These are phyloP conservation scores for Mycena vitilis DNA, from an alignment of 768 basidiomycete species.

Conservation along the genomic window DNA sequence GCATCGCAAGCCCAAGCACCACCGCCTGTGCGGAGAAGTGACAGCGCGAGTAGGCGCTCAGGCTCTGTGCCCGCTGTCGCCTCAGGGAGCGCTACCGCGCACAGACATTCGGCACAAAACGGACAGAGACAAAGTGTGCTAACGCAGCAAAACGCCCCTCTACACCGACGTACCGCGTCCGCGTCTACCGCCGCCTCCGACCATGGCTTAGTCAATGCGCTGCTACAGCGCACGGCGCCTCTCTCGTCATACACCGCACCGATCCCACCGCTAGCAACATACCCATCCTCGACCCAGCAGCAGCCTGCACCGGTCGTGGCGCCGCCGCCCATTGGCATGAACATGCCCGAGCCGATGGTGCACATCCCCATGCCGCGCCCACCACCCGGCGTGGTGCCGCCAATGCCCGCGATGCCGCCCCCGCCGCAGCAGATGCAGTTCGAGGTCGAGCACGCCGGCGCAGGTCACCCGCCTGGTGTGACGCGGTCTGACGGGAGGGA, in stretches of 20 bases:
- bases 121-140: too few relatives aligned
- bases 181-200: too few relatives aligned
- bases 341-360: background rate
- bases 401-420: too few relatives aligned
- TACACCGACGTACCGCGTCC: too few relatives aligned
- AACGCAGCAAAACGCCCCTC: background rate
- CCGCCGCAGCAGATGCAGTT: conserved; percentile 16
- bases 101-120: too few relatives aligned
- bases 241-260: conserved; percentile 1
- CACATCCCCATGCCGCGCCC: conserved; percentile 29
- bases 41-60: background rate
- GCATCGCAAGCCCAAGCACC: background rate
- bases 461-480: background rate
- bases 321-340: background rate
- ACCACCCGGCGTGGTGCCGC: background rate
- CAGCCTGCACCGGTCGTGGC: background rate
- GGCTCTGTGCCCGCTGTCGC: background rate
- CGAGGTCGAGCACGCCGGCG: conserved; percentile 19
- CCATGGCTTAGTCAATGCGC: background rate
- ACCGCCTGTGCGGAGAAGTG: background rate
- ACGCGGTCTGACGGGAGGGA: background rate
- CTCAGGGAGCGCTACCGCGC: background rate
- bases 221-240: conserved; percentile 10
- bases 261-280: background rate
- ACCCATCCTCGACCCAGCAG: background rate